phyloP scores from a whole-genome alignment of 2,329 filamentous ascomycete genomes.

The Aspergillus sclerotialis region DNA sequence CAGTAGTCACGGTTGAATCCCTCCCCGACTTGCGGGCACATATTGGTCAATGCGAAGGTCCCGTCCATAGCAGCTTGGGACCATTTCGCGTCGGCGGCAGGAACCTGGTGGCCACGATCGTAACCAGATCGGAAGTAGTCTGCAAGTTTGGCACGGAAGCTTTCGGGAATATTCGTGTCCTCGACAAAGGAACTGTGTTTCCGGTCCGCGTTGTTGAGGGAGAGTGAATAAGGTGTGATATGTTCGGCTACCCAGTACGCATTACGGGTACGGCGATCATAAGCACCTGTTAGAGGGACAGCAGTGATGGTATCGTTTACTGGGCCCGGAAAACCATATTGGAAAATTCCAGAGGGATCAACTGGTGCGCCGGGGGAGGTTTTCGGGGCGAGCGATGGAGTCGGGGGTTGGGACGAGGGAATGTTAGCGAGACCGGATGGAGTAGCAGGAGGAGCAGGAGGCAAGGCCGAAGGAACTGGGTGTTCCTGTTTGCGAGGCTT shows the following conservation, averaged over 20 bases:
- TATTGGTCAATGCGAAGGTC: conserved; percentile 89
- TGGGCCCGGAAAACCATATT: conserved; percentile 89
- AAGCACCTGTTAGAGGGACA: conserved; percentile 73
- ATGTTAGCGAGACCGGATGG: conserved; percentile 24
- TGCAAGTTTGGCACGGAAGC: conserved; percentile 82
- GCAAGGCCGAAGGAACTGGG: conserved; percentile 11
- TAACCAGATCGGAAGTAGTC: conserved; percentile 96
- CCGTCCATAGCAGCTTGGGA: conserved; percentile 89
- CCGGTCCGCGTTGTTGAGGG: conserved; percentile 68
- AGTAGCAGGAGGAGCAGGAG: conserved; percentile 16
- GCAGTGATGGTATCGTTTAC: conserved; percentile 73
- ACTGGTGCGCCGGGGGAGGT: conserved; percentile 43
- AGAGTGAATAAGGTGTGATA: conserved; percentile 82
- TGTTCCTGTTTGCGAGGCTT: conserved; percentile 36
- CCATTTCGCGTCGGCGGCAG: conserved; percentile 94
- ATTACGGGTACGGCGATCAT: conserved; percentile 84
- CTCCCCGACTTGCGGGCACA: conserved; percentile 97
- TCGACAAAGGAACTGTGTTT: conserved; percentile 78
- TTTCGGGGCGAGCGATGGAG: conserved; percentile 18
- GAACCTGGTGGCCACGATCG: conserved; percentile 93
- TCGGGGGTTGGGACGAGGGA: conserved; percentile 17
- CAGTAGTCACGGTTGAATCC: conserved; percentile 99
- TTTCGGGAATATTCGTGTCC: conserved; percentile 69
- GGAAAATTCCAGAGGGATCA: conserved; percentile 68
- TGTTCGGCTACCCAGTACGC: conserved; percentile 94